Conservation (phyloP, 1,284 basidiomycete species). For the Spongispora temasekensis region DNA sequence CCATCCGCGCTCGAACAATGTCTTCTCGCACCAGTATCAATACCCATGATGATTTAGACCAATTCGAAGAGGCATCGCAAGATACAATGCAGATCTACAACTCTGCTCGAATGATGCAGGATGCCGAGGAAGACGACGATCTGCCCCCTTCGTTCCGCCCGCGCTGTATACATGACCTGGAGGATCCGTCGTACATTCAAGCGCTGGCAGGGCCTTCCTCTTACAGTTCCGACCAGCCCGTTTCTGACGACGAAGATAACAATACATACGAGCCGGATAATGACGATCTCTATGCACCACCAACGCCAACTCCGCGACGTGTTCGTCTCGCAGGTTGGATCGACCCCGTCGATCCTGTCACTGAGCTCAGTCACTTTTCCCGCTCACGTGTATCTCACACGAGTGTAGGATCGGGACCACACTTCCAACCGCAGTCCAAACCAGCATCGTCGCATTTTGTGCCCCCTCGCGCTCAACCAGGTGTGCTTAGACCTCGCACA, state of each 20-base stretch:
- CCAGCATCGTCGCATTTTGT: not conserved
- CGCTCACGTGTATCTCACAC: not conserved
- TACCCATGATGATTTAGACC: conserved; percentile 13
- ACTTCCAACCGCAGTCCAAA: not conserved
- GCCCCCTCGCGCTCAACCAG: not conserved
- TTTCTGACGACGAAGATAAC: not conserved
- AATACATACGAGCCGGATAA: conserved; percentile 7
- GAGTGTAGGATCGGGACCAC: not conserved
- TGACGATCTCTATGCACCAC: conserved; percentile 14
- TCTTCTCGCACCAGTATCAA: conserved; percentile 38
- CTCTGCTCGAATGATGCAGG: conserved; percentile 16
- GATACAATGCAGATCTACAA: conserved; percentile 22
- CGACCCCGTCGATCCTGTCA: conserved; percentile 46
- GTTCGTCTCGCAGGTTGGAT: conserved; percentile 58
- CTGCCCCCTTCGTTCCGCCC: conserved; percentile 24
- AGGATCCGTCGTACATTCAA: conserved; percentile 41
- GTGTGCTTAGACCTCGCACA: not conserved
- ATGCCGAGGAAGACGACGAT: conserved; percentile 23
- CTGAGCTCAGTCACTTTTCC: conserved; percentile 20
- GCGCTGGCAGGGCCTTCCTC: conserved; percentile 17
- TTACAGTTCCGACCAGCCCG: conserved; percentile 5
- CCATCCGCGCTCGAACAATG: conserved; percentile 33
- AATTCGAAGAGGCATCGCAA: conserved; percentile 16
- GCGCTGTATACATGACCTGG: conserved; percentile 54
- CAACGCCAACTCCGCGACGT: conserved; percentile 25